These are phyloP conservation scores for Pichia occidentalis DNA, from an alignment of 805 yeast genomes.

Conservation along the genomic window DNA sequence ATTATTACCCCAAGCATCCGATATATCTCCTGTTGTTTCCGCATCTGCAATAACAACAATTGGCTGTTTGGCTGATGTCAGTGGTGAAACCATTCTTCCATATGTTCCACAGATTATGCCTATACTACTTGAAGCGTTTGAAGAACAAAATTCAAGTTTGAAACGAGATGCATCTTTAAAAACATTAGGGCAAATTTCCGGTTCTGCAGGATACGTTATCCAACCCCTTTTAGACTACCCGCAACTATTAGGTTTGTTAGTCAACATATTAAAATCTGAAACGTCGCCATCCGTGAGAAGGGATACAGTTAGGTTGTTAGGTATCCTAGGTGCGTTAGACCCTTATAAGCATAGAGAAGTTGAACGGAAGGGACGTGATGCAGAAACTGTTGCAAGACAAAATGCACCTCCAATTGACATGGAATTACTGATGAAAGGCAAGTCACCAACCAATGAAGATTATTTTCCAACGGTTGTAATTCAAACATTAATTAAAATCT, in stretches of 20 bases:
- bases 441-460: constrained; percentile 88
- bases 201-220: constrained; percentile 90
- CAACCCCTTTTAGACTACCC: constrained; percentile 92
- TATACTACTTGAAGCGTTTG: constrained; percentile 74
- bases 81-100: constrained; percentile 75
- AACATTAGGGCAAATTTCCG: constrained; percentile 81
- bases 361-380: constrained; percentile 46
- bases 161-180: constrained; percentile 87
- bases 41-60: constrained; percentile 78
- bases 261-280: constrained; percentile 77
- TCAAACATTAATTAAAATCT: constrained; percentile 70
- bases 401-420: constrained; percentile 89
- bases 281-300: constrained; percentile 66
- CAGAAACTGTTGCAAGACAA: constrained; percentile 51
- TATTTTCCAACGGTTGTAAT: constrained; percentile 95
- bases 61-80: constrained; percentile 84
- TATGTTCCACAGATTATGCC: constrained; percentile 81
- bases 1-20: constrained; percentile 67
- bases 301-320: constrained; percentile 83
- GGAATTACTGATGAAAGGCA: constrained; percentile 84
- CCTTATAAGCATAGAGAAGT: constrained; percentile 94
- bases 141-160: constrained; percentile 83
- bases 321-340: constrained; percentile 93
- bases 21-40: constrained; percentile 72
- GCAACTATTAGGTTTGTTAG: constrained; percentile 72